Conservation (phyloP, 768 basidiomycete genomes). For the Pleurotus eryngii region DNA sequence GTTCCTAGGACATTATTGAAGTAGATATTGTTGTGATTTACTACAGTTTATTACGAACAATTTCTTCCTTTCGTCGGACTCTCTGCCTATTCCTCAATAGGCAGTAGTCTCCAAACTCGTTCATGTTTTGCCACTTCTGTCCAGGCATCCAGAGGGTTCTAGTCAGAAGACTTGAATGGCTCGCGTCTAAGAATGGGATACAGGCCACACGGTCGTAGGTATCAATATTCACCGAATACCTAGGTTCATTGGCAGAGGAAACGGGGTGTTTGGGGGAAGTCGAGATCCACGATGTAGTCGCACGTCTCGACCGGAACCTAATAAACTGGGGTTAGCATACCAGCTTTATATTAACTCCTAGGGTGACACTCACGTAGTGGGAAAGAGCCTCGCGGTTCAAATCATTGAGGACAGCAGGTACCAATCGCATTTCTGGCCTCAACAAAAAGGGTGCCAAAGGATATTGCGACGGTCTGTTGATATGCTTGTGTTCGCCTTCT, state of each 20-base stretch:
- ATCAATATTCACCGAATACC: slow-evolving; percentile 61
- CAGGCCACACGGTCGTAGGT: slow-evolving; percentile 86
- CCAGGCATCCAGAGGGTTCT: slow-evolving; percentile 82
- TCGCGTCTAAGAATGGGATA: slow-evolving; percentile 78
- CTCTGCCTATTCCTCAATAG: slow-evolving; percentile 63
- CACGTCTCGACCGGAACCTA: slow-evolving; percentile 74
- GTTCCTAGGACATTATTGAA: no score
- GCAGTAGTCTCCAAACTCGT: slow-evolving; percentile 90
- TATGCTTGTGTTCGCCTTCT: slow-evolving; percentile 26
- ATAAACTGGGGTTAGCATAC: slow-evolving; percentile 2
- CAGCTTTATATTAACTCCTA: no score
- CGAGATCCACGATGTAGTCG: slow-evolving; percentile 88
- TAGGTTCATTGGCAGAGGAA: slow-evolving; percentile 64
- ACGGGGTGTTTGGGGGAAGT: slow-evolving; percentile 76
- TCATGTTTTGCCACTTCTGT: slow-evolving; percentile 58
- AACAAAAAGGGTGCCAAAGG: slow-evolving; percentile 42
- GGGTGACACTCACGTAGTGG: slow-evolving; percentile 59
- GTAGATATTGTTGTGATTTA: no score
- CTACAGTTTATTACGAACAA: neutral
- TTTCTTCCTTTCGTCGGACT: slow-evolving; percentile 32
- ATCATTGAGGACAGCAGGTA: slow-evolving; percentile 78
- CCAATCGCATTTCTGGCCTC: slow-evolving; percentile 56
- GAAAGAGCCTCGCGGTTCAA: slow-evolving; percentile 75
- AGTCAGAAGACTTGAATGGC: slow-evolving; percentile 67
- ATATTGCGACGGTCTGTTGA: slow-evolving; percentile 19